Evolutionary conservation across 495 filamentous ascomycete genomes (phyloP).

Genomic region (Penicillium goetzii): DNA sequence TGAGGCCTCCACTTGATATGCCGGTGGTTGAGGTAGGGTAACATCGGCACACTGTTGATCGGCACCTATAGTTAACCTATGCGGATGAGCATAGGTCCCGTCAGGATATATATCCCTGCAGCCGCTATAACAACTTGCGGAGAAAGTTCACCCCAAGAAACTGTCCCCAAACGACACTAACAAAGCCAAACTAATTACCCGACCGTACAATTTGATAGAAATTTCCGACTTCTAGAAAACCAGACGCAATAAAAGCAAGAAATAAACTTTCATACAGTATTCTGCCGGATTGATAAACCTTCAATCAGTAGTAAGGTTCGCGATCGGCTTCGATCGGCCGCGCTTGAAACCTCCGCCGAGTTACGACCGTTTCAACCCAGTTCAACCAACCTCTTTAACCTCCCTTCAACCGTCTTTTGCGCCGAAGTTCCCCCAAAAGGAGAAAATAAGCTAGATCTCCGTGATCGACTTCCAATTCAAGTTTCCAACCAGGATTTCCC

Average conservation of each 20-base stretch:
- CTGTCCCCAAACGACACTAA: not conserved
- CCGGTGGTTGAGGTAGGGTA: not conserved
- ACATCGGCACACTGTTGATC: not conserved
- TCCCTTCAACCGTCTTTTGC: not conserved
- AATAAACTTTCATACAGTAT: not conserved
- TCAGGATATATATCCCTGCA: conserved; percentile 5
- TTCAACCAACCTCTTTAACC: not conserved
- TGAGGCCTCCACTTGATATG: not conserved
- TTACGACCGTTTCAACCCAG: conserved; percentile 31
- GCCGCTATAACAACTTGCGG: not conserved
- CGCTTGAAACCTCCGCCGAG: conserved; percentile 30
- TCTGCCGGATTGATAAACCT: conserved; percentile 11
- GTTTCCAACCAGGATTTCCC: not conserved
- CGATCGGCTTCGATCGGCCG: conserved; percentile 23
- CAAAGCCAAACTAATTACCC: conserved; percentile 17
- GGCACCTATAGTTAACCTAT: not conserved
- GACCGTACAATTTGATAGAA: conserved; percentile 2
- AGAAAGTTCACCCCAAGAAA: conserved; percentile 4
- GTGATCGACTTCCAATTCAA: not conserved
- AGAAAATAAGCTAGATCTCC: not conserved
- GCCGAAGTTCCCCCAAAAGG: not conserved
- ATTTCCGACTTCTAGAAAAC: conserved; percentile 17
- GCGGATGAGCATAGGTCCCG: not conserved
- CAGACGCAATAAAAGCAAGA: not conserved
- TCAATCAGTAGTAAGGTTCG: conserved; percentile 10